Base-by-base conservation (phyloP, 192 early-diverging fungal genomes). In the Coemansia biformis region DNA sequence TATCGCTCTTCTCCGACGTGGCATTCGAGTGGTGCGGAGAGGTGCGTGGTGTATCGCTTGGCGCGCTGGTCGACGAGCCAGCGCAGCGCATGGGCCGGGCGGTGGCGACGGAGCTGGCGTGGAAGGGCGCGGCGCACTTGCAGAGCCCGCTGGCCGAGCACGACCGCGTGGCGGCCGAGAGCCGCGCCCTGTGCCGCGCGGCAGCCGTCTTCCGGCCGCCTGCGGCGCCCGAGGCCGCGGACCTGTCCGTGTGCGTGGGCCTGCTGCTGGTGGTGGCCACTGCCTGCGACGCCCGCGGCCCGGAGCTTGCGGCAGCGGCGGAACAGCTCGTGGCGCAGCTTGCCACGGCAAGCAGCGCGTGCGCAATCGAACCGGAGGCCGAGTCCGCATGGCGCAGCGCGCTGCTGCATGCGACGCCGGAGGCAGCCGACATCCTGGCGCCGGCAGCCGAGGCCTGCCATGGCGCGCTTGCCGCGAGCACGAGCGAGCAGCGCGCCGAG, bases 21-120 rank as follows among this genome's bases (percentile, higher is more conserved):
- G 34, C 40, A 19, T 54, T 46, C 21, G 38, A 28, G 13, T 73
- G 69, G 69, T 32, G 57, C 35, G 37, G 19, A 37, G 36, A 21
- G 4, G 32, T 73, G 36, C 24, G n/a, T 7, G 21, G 13, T 2
- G 26, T 18, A 1, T 0, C 43, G 4, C 19, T 55, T 10, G 31
- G 15, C n/a, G n/a, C 18, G 15, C 17, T 42, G 13, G 37, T 64
- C 2, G 38, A 38, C 4, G 22, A 48, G n/a, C 50, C 68, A 1
- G 22, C 37, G 1, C 39, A 36, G 18, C 48, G 48, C 1, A 50
- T 64, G 11, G 15, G 34, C 13, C 57, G 47, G 8, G 49, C 69
- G 2, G 54, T 73, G 13, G 69, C 53, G 16, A 65, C 69, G 5
- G 62, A 63, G 51, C 38, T 73, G 9, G 28, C 53, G 0, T 66